Percentiles rank a stretch among this genome's conserved stretches.
phyloP scores from a whole-genome alignment of 139 green algal species.

The Mychonastes homosphaera region DNA sequence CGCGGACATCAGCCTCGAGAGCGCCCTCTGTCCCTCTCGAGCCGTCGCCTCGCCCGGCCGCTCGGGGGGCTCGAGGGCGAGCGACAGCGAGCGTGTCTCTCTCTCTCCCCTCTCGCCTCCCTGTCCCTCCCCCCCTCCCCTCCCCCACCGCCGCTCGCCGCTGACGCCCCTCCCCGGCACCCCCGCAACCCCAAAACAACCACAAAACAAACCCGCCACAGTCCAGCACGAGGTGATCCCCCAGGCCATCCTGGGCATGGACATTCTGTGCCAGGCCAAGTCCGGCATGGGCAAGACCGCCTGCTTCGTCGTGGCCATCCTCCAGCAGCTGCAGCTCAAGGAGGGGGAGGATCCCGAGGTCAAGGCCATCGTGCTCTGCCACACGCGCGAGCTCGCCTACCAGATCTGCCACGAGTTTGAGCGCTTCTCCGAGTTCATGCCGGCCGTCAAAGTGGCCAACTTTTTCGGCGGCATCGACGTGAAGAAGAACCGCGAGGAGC shows the following conservation, averaged over 20 bases:
- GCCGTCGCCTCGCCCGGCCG: not conserved
- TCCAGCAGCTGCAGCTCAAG: constrained; percentile 86
- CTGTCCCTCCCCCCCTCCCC: not conserved
- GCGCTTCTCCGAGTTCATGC: constrained; percentile 80
- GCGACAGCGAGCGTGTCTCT: not conserved
- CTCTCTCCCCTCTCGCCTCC: no score
- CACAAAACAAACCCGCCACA: no score
- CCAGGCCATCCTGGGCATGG: constrained; percentile 92
- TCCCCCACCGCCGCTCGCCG: not conserved
- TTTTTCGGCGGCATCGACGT: constrained; percentile 93
- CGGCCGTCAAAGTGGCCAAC: constrained; percentile 76
- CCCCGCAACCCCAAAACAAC: not conserved
- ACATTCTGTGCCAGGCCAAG: constrained; percentile 99
- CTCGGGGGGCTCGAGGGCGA: not conserved
- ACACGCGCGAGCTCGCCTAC: constrained; percentile 97
- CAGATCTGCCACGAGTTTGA: constrained; percentile 99
- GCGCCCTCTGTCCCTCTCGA: not conserved
- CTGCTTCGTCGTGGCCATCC: constrained; percentile 96
- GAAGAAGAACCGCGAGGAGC: constrained; percentile 54
- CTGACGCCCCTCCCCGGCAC: not conserved
- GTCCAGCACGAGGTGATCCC: constrained; percentile 99
- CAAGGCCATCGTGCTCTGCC: constrained; percentile 82
- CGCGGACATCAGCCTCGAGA: no score
- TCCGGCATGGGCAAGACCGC: constrained; percentile 99
- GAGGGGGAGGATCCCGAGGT: constrained; percentile 60